Conservation (phyloP, 1,139 yeast genomes). For the Candida tunisiensis region DNA sequence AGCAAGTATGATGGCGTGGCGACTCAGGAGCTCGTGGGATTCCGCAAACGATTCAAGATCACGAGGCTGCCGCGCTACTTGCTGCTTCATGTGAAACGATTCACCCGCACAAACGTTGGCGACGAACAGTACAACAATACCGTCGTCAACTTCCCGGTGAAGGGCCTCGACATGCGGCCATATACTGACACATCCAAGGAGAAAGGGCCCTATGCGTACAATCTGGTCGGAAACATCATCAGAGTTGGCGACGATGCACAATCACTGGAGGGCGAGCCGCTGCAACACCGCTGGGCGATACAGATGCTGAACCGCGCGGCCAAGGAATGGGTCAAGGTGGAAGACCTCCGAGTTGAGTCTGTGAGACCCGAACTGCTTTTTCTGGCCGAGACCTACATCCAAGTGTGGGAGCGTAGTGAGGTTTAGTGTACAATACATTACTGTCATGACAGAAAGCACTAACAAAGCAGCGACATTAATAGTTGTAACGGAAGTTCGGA, state of each 20-base stretch:
- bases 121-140: slow-evolving; percentile 36
- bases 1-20: slow-evolving; percentile 27
- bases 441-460: not conserved
- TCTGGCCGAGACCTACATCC: slow-evolving; percentile 45
- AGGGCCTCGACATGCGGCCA: slow-evolving; percentile 24
- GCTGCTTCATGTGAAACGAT: slow-evolving; percentile 39
- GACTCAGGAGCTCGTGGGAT: slow-evolving; percentile 18
- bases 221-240: slow-evolving; percentile 30
- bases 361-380: slow-evolving; percentile 45
- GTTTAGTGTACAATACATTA: not conserved
- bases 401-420: slow-evolving; percentile 37
- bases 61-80: slow-evolving; percentile 34
- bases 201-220: slow-evolving; percentile 20
- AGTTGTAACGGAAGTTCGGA: slow-evolving; percentile 39
- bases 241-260: slow-evolving; percentile 18
- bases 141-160: slow-evolving; percentile 42
- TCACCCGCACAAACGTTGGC: slow-evolving; percentile 18
- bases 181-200: slow-evolving; percentile 8
- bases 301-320: slow-evolving; percentile 29
- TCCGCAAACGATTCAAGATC: slow-evolving; percentile 25
- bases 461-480: no score
- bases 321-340: slow-evolving; percentile 39
- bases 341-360: slow-evolving; percentile 29
- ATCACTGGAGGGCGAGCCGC: slow-evolving; percentile 14
- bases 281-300: slow-evolving; percentile 28